These are phyloP conservation scores for Sicyos baderoa DNA, from an alignment of 306 rosid species.

Conservation along the genomic window DNA sequence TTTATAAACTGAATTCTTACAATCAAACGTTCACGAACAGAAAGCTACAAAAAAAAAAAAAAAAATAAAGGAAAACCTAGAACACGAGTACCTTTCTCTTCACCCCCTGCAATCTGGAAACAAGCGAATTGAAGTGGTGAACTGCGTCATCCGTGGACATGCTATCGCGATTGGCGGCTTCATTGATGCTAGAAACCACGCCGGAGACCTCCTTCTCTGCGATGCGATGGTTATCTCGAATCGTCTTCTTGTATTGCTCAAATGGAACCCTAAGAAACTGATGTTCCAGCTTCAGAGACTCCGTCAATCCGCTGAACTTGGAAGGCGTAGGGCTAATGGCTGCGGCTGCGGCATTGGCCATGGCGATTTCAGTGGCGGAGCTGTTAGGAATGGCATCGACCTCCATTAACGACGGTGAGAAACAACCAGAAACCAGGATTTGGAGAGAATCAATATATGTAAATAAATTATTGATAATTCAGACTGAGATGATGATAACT, in stretches of 20 bases:
- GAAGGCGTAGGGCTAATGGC: slow-evolving; percentile 27
- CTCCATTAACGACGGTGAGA: slow-evolving; percentile 26
- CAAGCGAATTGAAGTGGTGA: slow-evolving; percentile 65
- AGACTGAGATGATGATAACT: too few species aligned
- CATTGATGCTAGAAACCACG: slow-evolving; percentile 56
- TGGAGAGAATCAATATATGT: neutral
- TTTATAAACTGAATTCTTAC: too few species aligned
- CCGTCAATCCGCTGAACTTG: slow-evolving; percentile 45
- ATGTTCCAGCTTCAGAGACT: slow-evolving; percentile 82
- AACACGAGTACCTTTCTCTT: slow-evolving; percentile 61
- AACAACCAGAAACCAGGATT: neutral
- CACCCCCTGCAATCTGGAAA: slow-evolving; percentile 71
- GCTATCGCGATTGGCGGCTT: slow-evolving; percentile 40
- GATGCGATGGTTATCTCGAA: slow-evolving; percentile 79
- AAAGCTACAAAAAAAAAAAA: too few species aligned
- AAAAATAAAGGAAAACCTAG: slow-evolving; percentile 15
- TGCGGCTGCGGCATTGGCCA: slow-evolving; percentile 21
- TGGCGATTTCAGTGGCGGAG: slow-evolving; percentile 27
- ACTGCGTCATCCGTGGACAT: slow-evolving; percentile 56
- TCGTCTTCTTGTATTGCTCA: slow-evolving; percentile 91
- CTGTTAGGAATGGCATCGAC: slow-evolving; percentile 56
- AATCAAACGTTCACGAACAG: neutral
- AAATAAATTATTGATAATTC: too few species aligned
- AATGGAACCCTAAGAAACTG: slow-evolving; percentile 90
- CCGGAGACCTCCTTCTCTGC: slow-evolving; percentile 74